phyloP scores from a whole-genome alignment of 2,329 filamentous ascomycete species.

The Fusarium staphyleae region DNA sequence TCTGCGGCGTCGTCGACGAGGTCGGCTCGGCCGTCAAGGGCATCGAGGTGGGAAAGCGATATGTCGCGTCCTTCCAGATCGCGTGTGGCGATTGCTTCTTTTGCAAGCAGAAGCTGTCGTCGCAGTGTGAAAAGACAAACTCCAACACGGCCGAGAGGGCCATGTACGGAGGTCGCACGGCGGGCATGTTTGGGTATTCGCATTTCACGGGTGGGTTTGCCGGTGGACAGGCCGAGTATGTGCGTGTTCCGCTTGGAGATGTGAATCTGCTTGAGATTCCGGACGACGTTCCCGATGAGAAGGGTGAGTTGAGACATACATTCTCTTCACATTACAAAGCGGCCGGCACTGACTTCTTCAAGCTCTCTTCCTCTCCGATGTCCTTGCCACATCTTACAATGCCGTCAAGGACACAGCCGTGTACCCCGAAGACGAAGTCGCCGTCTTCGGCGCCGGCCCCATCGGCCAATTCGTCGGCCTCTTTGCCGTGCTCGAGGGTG shows the following conservation, averaged over 20 bases:
- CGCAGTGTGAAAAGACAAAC: slow-evolving; percentile 82
- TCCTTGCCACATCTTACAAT: slow-evolving; percentile 81
- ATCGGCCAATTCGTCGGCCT: slow-evolving; percentile 85
- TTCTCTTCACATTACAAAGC: too few relatives aligned
- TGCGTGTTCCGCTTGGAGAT: slow-evolving; percentile 80
- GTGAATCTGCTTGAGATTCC: slow-evolving; percentile 83
- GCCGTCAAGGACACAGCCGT: slow-evolving; percentile 84
- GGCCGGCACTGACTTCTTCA: background rate
- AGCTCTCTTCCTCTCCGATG: slow-evolving; percentile 79
- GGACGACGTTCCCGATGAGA: slow-evolving; percentile 82
- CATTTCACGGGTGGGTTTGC: slow-evolving; percentile 88
- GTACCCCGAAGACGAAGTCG: slow-evolving; percentile 77
- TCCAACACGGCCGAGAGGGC: slow-evolving; percentile 72
- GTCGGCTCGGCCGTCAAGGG: slow-evolving; percentile 63
- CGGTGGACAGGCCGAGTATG: slow-evolving; percentile 87
- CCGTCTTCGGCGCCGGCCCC: slow-evolving; percentile 85
- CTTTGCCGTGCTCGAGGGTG: slow-evolving; percentile 78
- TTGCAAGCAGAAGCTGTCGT: slow-evolving; percentile 79
- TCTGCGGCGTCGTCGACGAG: slow-evolving; percentile 63
- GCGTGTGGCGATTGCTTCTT: slow-evolving; percentile 76
- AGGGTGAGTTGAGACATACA: slow-evolving; percentile 53
- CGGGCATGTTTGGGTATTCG: slow-evolving; percentile 76
- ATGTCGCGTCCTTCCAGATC: slow-evolving; percentile 88
- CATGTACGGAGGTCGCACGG: slow-evolving; percentile 81
- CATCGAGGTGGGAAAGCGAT: slow-evolving; percentile 68